Evolutionary conservation across 257 asterid species (phyloP).

Genomic region (Craterostigma plantagineum): DNA sequence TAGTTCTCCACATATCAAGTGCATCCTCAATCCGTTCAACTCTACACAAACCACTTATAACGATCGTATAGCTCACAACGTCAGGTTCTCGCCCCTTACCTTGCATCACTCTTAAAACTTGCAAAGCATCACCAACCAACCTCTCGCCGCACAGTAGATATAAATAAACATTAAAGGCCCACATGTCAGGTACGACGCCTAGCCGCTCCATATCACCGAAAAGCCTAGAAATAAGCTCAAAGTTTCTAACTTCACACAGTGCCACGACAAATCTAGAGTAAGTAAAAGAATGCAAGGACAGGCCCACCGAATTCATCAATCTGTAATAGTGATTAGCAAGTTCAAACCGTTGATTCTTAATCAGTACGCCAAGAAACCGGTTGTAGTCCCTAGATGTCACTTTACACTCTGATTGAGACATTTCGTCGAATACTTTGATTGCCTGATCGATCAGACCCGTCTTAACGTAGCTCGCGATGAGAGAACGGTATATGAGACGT

Average conservation of each 20-base stretch:
- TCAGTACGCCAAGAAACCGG: slow-evolving; percentile 69
- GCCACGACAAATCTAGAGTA: slow-evolving; percentile 74
- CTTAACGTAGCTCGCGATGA: slow-evolving; percentile 48
- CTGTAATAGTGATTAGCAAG: slow-evolving; percentile 53
- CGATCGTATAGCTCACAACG: slow-evolving; percentile 60
- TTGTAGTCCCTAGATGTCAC: slow-evolving; percentile 77
- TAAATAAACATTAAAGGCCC: slow-evolving; percentile 80
- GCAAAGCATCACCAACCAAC: slow-evolving; percentile 55
- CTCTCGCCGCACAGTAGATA: slow-evolving; percentile 57
- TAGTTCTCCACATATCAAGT: slow-evolving; percentile 47
- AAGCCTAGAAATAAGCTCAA: slow-evolving; percentile 54
- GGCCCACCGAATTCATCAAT: slow-evolving; percentile 45
- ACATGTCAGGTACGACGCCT: slow-evolving; percentile 53
- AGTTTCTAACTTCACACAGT: slow-evolving; percentile 63
- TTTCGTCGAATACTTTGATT: slow-evolving; percentile 73
- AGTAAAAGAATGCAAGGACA: slow-evolving; percentile 71
- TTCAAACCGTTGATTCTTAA: slow-evolving; percentile 39
- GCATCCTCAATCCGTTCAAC: slow-evolving; percentile 46
- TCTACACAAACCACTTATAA: slow-evolving; percentile 45
- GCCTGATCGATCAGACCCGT: slow-evolving; percentile 52
- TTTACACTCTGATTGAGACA: slow-evolving; percentile 74
- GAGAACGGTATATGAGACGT: slow-evolving; percentile 67
- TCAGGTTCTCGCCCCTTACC: slow-evolving; percentile 64
- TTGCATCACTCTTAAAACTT: slow-evolving; percentile 43
- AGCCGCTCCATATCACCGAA: slow-evolving; percentile 68